Conservation (phyloP, 2,329 filamentous ascomycete species). For the Colletotrichum shisoi region DNA sequence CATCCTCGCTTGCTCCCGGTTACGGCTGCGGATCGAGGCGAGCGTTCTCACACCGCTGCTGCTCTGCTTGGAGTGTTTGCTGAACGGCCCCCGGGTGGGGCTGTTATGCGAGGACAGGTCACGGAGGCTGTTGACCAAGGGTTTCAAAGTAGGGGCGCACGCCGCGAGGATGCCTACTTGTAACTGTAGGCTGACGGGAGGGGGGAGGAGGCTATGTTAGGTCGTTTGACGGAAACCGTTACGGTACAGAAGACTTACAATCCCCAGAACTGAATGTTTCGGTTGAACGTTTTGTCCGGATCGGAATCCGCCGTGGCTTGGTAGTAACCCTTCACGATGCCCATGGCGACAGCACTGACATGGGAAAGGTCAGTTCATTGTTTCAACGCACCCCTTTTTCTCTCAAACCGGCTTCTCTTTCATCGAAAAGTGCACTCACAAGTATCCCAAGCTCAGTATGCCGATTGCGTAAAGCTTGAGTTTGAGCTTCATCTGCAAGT, state of each 20-base stretch:
- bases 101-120: slow-evolving; percentile 38
- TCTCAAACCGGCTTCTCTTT: too few relatives aligned
- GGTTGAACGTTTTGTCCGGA: slow-evolving; percentile 47
- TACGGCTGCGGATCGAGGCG: slow-evolving; percentile 1
- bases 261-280: slow-evolving; percentile 46
- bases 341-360: slow-evolving; percentile 50
- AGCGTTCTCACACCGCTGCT: background rate
- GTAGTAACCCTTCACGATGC: slow-evolving; percentile 51
- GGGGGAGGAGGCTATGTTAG: slow-evolving; percentile 35
- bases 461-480: slow-evolving; percentile 52
- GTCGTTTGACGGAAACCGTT: slow-evolving; percentile 1
- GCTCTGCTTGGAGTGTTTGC: slow-evolving; percentile 4
- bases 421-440: slow-evolving; percentile 43
- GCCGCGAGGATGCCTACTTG: slow-evolving; percentile 52
- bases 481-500: slow-evolving; percentile 50
- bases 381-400: too few relatives aligned
- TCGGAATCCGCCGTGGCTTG: slow-evolving; percentile 46
- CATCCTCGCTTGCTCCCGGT: background rate
- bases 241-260: slow-evolving; percentile 43
- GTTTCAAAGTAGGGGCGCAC: slow-evolving; percentile 51
- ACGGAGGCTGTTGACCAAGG: slow-evolving; percentile 46
- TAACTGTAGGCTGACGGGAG: slow-evolving; percentile 49
- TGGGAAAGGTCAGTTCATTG: background rate
- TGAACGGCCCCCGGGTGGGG: background rate
- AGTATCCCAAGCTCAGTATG: slow-evolving; percentile 54